A percentile compares a stretch with the other conserved stretches of the same genome.
phyloP scores from a whole-genome alignment of 2,329 filamentous ascomycete genomes.

The Ceratocystis ficicola region DNA sequence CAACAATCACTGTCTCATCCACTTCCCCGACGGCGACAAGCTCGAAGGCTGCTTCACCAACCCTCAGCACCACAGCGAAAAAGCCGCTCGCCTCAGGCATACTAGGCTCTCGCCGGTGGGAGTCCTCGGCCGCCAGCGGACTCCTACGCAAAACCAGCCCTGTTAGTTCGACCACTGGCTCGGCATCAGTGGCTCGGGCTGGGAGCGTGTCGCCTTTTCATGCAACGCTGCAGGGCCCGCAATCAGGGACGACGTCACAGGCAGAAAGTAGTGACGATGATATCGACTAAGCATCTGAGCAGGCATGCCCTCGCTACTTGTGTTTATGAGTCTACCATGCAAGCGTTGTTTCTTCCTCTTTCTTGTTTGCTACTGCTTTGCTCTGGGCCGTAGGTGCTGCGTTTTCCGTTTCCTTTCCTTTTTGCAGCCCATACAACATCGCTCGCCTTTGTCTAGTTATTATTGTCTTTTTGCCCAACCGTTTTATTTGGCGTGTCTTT shows the following conservation, averaged over 20 bases:
- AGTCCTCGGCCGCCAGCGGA: slow-evolving; percentile 34
- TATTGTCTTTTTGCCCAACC: not conserved
- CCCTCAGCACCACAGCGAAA: slow-evolving; percentile 27
- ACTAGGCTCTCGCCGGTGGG: slow-evolving; percentile 31
- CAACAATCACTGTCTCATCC: slow-evolving; percentile 25
- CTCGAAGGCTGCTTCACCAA: slow-evolving; percentile 9
- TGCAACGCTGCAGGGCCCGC: slow-evolving; percentile 16
- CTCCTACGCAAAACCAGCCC: slow-evolving; percentile 32
- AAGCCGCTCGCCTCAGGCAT: slow-evolving; percentile 31
- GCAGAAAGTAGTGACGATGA: slow-evolving; percentile 20
- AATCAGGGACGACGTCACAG: not conserved
- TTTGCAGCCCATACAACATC: not conserved
- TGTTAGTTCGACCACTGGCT: slow-evolving; percentile 28
- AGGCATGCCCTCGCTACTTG: not conserved
- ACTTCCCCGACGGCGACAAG: not conserved
- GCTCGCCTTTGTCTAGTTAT: slow-evolving; percentile 10
- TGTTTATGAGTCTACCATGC: not conserved
- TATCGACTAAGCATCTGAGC: slow-evolving; percentile 20
- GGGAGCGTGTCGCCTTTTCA: slow-evolving; percentile 18
- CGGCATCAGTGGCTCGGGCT: slow-evolving; percentile 24
- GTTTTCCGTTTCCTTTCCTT: not conserved
- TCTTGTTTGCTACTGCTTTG: not conserved
- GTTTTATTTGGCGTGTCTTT: not conserved
- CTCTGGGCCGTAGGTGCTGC: not conserved
- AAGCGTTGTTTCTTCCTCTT: not conserved